Evolutionary conservation across 2,329 filamentous ascomycete genomes (phyloP).

Genomic region (Leptographium flavum): DNA sequence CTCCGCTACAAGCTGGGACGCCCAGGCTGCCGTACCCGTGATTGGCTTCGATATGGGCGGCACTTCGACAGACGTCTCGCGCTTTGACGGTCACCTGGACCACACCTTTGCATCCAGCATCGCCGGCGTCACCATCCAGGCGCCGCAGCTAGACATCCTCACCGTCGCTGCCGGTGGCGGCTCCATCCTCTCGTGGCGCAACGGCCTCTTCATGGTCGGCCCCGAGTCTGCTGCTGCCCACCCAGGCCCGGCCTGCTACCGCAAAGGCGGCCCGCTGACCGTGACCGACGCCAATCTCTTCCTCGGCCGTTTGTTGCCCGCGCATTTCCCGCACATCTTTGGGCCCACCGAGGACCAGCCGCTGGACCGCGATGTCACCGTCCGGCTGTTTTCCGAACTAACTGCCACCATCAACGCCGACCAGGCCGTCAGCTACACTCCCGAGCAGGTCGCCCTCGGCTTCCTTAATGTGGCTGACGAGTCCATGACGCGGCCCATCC

Average conservation of each 20-base stretch:
- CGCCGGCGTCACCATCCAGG: background rate
- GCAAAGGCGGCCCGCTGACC: constrained; percentile 50
- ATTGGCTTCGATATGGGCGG: constrained; percentile 97
- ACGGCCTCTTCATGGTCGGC: constrained; percentile 53
- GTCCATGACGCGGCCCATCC: constrained; percentile 56
- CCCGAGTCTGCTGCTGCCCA: constrained; percentile 52
- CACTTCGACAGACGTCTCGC: constrained; percentile 80
- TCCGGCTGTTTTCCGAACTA: constrained; percentile 76
- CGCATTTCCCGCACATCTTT: constrained; percentile 56
- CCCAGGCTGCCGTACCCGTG: constrained; percentile 65
- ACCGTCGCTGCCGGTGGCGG: constrained; percentile 71
- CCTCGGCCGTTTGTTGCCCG: constrained; percentile 37
- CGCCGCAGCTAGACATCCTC: background rate
- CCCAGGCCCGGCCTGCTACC: constrained; percentile 52
- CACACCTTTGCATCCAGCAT: constrained; percentile 82
- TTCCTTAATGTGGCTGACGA: constrained; percentile 59
- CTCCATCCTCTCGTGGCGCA: constrained; percentile 46
- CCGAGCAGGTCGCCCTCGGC: constrained; percentile 20
- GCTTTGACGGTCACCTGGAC: constrained; percentile 78
- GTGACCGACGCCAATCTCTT: constrained; percentile 55
- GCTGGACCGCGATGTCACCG: constrained; percentile 52
- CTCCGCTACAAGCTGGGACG: constrained; percentile 79
- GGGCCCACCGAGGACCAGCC: constrained; percentile 46
- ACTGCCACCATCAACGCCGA: constrained; percentile 52
- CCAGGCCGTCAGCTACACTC: constrained; percentile 30